Evolutionary conservation across 257 asterid species (phyloP).

Genomic region (Solanum chmielewskii): DNA sequence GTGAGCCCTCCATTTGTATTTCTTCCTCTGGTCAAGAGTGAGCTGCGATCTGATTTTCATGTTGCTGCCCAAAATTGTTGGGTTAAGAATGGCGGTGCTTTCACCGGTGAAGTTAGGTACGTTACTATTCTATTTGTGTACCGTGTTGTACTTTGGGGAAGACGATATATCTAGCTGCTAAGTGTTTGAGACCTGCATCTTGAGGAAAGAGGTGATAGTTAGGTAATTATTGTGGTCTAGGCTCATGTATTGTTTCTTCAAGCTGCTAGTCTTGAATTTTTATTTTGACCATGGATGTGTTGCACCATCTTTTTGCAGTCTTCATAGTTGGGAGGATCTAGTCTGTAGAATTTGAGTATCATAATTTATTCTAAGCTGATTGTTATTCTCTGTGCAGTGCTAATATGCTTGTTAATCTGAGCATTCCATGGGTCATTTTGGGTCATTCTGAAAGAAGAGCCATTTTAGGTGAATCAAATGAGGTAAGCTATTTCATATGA

Average conservation of each 20-base stretch:
- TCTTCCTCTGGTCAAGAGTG: slow-evolving; percentile 54
- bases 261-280: neutral
- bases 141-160: neutral
- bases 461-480: slow-evolving; percentile 62
- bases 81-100: slow-evolving; percentile 99
- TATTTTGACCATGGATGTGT: neutral
- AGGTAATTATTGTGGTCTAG: neutral
- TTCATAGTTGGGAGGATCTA: neutral
- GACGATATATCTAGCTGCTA: neutral
- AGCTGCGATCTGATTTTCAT: slow-evolving; percentile 69
- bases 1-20: slow-evolving; percentile 94
- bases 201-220: neutral
- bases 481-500: slow-evolving; percentile 34
- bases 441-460: slow-evolving; percentile 98
- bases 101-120: slow-evolving; percentile 92
- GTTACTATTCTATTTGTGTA: neutral
- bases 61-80: slow-evolving; percentile 98
- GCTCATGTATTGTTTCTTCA: neutral
- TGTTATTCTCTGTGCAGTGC: slow-evolving; percentile 45
- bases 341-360: neutral
- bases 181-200: neutral
- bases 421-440: slow-evolving; percentile 85
- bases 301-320: neutral
- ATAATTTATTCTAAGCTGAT: neutral
- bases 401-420: slow-evolving; percentile 85